Conservation (phyloP, 768 basidiomycete genomes). For the Pholiota microspora region DNA sequence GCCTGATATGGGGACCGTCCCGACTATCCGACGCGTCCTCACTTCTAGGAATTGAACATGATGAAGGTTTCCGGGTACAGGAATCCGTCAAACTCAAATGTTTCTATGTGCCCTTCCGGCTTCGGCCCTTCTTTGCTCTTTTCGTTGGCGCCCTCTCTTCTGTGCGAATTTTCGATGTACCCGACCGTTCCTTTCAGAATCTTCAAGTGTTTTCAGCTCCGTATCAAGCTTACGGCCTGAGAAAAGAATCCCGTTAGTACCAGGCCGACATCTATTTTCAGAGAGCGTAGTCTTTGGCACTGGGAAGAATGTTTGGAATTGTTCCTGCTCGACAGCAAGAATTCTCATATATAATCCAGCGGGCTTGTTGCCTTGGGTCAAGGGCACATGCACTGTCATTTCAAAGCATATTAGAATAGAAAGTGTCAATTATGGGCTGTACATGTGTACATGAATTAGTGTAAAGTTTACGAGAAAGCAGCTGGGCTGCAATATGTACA, state of each 20-base stretch:
- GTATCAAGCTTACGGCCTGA: background rate
- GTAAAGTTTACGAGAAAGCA: too few relatives aligned
- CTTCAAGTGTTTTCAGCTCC: background rate
- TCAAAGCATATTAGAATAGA: too few relatives aligned
- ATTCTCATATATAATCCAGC: too few relatives aligned
- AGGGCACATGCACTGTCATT: too few relatives aligned
- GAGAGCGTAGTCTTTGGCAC: background rate
- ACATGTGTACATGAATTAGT: too few relatives aligned
- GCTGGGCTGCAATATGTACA: background rate
- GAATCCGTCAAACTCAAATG: background rate
- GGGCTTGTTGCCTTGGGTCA: too few relatives aligned
- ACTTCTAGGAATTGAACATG: background rate
- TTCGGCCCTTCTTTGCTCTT: background rate
- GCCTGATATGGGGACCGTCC: slow-evolving; percentile 10
- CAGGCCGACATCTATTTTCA: background rate
- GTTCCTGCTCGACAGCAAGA: too few relatives aligned
- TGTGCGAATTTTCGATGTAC: background rate
- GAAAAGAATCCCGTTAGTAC: background rate
- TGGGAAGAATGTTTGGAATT: too few relatives aligned
- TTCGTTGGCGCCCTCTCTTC: background rate
- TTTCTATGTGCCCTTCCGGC: background rate
- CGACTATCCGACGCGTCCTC: background rate
- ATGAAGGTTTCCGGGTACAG: background rate
- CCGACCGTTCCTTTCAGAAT: background rate
- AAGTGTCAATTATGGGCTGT: too few relatives aligned